Percentiles rank a stretch among this genome's conserved stretches.
Evolutionary conservation across 306 rosid genomes (phyloP).

Genomic region (Citrullus amarus): DNA sequence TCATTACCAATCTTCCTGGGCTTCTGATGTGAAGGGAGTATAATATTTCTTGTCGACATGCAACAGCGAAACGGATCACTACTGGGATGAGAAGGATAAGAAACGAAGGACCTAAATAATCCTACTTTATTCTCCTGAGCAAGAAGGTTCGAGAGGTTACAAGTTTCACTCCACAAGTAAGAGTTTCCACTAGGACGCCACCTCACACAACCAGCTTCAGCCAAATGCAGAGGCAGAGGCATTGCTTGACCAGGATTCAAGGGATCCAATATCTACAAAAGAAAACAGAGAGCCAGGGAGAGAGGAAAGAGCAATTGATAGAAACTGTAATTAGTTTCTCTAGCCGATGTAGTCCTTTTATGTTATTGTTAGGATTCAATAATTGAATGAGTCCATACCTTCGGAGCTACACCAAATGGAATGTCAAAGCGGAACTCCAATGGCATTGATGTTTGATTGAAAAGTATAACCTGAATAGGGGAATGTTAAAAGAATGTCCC

Average conservation of each 20-base stretch:
- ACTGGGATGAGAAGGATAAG: slow-evolving; percentile 85
- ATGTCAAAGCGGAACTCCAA: slow-evolving; percentile 92
- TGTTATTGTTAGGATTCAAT: too few species aligned
- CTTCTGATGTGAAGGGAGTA: slow-evolving; percentile 40
- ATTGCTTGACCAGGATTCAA: slow-evolving; percentile 79
- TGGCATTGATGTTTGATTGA: slow-evolving; percentile 62
- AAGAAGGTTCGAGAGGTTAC: slow-evolving; percentile 66
- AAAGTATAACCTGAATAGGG: slow-evolving; percentile 63
- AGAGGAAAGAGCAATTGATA: neutral
- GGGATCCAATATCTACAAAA: slow-evolving; percentile 74
- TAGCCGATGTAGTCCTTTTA: neutral
- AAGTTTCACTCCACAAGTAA: slow-evolving; percentile 90
- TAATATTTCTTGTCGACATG: slow-evolving; percentile 53
- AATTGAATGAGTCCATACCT: slow-evolving; percentile 32
- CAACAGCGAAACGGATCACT: slow-evolving; percentile 88
- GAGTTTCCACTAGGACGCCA: slow-evolving; percentile 88
- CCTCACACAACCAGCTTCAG: slow-evolving; percentile 84
- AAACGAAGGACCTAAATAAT: slow-evolving; percentile 64
- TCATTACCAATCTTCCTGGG: slow-evolving; percentile 22
- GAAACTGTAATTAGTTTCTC: neutral
- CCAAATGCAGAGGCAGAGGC: slow-evolving; percentile 89
- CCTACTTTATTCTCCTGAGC: slow-evolving; percentile 55
- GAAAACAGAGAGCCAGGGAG: neutral
- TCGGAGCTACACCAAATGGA: slow-evolving; percentile 84
- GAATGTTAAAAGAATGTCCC: slow-evolving; percentile 12